Conservation (phyloP, 768 basidiomycete genomes). For the Kwoniella bestiolae region DNA sequence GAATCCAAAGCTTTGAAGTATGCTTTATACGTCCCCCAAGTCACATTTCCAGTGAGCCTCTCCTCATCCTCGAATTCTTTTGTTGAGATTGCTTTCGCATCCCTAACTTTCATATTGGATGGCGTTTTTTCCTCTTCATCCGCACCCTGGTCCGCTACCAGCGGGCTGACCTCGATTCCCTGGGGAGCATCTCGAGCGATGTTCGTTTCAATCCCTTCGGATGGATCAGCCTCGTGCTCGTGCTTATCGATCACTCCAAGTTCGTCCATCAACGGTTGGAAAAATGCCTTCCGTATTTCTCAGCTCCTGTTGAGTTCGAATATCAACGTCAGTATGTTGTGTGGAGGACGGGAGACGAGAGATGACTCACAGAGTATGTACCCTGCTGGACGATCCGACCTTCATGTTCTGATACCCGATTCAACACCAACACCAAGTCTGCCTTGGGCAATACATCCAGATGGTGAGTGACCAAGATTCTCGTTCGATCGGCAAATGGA, state of each 20-base stretch:
- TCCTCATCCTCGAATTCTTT: constrained; percentile 62
- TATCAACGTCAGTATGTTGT: not conserved
- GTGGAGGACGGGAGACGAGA: not conserved
- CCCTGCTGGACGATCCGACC: constrained; percentile 67
- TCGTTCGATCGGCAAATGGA: constrained; percentile 63
- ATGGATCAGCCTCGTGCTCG: not conserved
- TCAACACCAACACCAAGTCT: constrained; percentile 54
- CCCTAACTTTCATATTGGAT: too few species aligned
- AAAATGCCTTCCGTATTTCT: constrained; percentile 34
- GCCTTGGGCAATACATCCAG: constrained; percentile 53
- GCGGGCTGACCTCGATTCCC: not conserved
- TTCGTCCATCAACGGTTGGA: constrained; percentile 53
- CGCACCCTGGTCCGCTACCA: not conserved
- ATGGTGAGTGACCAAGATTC: constrained; percentile 64
- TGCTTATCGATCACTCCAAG: constrained; percentile 57
- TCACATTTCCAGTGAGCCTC: constrained; percentile 64
- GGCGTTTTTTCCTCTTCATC: not conserved
- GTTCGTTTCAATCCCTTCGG: not conserved
- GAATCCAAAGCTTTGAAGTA: constrained; percentile 43
- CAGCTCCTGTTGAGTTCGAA: constrained; percentile 27
- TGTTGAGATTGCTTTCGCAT: too few species aligned
- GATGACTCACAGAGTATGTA: constrained; percentile 60
- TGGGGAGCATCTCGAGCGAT: not conserved
- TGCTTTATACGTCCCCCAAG: constrained; percentile 61
- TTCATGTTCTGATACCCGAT: constrained; percentile 28